A percentile compares a stretch with the other conserved stretches of the same genome.
Conservation (phyloP, 805 yeast genomes). For the Candida ulmi region DNA sequence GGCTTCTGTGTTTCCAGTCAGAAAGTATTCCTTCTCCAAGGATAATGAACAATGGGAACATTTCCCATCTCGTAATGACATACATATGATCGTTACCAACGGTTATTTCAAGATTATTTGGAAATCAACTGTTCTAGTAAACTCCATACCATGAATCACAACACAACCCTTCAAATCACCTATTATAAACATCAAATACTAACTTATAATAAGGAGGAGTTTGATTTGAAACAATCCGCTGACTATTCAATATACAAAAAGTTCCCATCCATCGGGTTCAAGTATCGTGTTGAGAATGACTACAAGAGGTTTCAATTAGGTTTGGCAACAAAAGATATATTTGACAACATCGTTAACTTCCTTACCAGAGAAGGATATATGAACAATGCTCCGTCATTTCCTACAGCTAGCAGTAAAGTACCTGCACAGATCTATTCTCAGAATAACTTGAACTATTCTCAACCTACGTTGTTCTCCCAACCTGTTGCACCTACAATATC, state of each 20-base stretch:
- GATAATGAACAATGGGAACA: conserved; percentile 18
- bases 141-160: too few relatives aligned
- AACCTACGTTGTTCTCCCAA: not conserved
- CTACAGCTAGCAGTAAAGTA: too few relatives aligned
- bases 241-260: conserved; percentile 11
- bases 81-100: conserved; percentile 7
- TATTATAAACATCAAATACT: not conserved
- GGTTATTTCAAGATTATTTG: conserved; percentile 12
- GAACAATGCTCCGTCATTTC: not conserved
- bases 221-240: not conserved
- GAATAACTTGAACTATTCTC: not conserved
- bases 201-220: conserved; percentile 10
- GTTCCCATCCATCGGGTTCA: conserved; percentile 21
- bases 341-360: not conserved
- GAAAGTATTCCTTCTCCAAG: conserved; percentile 18
- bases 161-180: not conserved
- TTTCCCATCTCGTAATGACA: conserved; percentile 19
- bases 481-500: not conserved
- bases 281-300: not conserved
- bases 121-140: conserved; percentile 17
- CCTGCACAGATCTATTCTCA: not conserved
- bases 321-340: conserved; percentile 2
- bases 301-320: conserved; percentile 11
- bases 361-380: not conserved
- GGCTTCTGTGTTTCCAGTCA: conserved; percentile 6